A percentile compares a stretch with the other conserved stretches of the same genome.
phyloP scores from a whole-genome alignment of 1,284 basidiomycete genomes.

The Trametes pubescens region DNA sequence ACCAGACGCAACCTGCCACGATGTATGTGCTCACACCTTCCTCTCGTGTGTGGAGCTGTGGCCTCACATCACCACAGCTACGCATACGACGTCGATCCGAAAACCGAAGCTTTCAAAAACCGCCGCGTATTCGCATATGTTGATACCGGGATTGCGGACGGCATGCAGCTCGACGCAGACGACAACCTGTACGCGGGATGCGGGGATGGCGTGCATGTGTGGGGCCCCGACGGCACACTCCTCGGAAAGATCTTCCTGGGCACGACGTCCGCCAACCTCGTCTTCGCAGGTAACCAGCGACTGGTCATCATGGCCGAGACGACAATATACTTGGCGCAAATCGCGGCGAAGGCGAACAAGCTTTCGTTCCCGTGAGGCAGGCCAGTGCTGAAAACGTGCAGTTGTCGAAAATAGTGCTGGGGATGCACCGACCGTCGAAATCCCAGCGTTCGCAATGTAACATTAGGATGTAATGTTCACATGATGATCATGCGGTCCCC shows the following conservation, averaged over 20 bases:
- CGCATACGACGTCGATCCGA: constrained; percentile 72
- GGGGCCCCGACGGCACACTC: constrained; percentile 66
- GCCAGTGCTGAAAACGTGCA: not conserved
- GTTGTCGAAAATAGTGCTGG: no score
- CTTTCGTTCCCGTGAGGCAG: constrained; percentile 36
- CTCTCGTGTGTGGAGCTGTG: not conserved
- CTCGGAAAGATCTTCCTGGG: constrained; percentile 81
- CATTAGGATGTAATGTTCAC: not conserved
- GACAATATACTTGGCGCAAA: constrained; percentile 67
- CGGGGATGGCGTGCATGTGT: constrained; percentile 81
- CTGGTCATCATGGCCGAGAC: constrained; percentile 77
- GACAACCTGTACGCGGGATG: constrained; percentile 77
- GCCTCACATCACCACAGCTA: constrained; percentile 55
- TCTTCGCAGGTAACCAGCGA: constrained; percentile 69
- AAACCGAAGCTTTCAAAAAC: constrained; percentile 63
- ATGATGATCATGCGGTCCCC: not conserved
- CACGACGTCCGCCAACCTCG: constrained; percentile 65
- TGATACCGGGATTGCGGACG: constrained; percentile 71
- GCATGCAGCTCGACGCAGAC: constrained; percentile 62
- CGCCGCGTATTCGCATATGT: constrained; percentile 76
- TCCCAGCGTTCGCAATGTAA: not conserved
- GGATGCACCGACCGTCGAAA: not conserved
- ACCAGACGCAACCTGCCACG: constrained; percentile 71
- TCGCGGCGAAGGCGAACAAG: constrained; percentile 50
- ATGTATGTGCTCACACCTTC: constrained; percentile 54